Base-by-base conservation (phyloP, 352 stramenopile species). In the Pythium utonaiense region DNA sequence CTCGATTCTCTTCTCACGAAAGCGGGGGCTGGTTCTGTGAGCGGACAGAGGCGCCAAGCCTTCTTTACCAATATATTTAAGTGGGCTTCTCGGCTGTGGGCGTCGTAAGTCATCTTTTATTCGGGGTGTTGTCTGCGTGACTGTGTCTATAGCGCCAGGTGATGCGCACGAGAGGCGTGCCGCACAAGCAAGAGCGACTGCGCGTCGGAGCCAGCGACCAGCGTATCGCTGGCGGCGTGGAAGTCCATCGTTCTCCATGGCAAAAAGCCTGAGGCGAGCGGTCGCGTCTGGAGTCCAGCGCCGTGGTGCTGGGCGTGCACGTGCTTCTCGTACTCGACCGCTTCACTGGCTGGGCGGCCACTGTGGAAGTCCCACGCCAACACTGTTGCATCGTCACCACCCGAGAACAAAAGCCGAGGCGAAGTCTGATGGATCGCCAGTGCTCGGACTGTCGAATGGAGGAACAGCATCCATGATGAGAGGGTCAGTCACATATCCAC, bases 311-410 rank as follows among this genome's bases (percentile, higher is more conserved):
- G 60, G 49, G 57, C 53, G 41, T 48, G 22, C 6, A 57, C 53
- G 61, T 61, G 53, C 31, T 60, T 62, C 30, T 88, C 78, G 62
- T 90, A 93, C 56, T 89, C 83, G 49, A 93, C 68, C 10, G 69
- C 31, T 22, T 87, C 75, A 27, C 66, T 71, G 21, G 64, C 56
- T 9, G 71, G 77, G 4, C 70, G 71, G 22, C 75, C 74, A 44
- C 78, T 58, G 53, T 91, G 79, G 52, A 93, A 91, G 59, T 92
- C 78, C 84, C 84, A 93, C 47, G 64, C 68, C 12, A 85, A 73
- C 25, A 92, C 78, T 3, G 80, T 69, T 22, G 72, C 67, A 50
- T 93, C 84, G 50, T 90, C 82, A 33, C 80, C 62, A 30, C 63
- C 70, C 14, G 81, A 87, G 66, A 83, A 93, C 12, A 93, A 62